Percentiles rank a stretch among this genome's conserved stretches.
Evolutionary conservation across 2,329 filamentous ascomycete genomes (phyloP).

Genomic region (Xylariaceae sp.): DNA sequence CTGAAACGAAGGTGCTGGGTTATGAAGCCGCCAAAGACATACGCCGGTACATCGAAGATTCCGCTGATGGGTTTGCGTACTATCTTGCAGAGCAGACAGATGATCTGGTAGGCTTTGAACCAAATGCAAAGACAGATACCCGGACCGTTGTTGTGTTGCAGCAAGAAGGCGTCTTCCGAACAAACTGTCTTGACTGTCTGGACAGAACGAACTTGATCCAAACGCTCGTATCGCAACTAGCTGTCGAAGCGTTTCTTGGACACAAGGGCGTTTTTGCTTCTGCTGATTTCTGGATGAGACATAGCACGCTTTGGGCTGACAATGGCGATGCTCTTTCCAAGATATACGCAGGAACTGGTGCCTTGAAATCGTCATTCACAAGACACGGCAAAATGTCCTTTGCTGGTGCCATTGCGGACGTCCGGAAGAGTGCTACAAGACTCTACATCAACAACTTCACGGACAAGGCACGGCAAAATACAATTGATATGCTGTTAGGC

Average conservation of each 20-base stretch:
- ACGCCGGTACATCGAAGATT: constrained; percentile 70
- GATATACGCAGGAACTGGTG: constrained; percentile 95
- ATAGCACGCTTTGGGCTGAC: constrained; percentile 94
- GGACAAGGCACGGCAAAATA: constrained; percentile 88
- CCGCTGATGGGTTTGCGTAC: constrained; percentile 87
- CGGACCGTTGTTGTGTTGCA: constrained; percentile 71
- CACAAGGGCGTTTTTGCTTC: constrained; percentile 68
- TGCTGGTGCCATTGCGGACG: constrained; percentile 89
- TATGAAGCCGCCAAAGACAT: constrained; percentile 92
- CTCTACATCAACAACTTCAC: constrained; percentile 98
- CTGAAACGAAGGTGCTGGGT: constrained; percentile 82
- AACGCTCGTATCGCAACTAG: constrained; percentile 92
- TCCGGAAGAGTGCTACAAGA: constrained; percentile 87
- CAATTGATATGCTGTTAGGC: constrained; percentile 89
- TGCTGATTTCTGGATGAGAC: constrained; percentile 85
- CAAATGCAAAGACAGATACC: constrained; percentile 35
- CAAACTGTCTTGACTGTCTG: constrained; percentile 93
- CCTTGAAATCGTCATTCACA: constrained; percentile 93
- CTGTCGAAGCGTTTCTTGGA: constrained; percentile 76
- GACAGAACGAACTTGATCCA: constrained; percentile 96
- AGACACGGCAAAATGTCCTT: constrained; percentile 93
- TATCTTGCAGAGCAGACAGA: constrained; percentile 75
- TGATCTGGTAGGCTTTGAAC: constrained; percentile 44
- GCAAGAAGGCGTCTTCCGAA: constrained; percentile 93
- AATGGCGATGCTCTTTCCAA: constrained; percentile 92